phyloP scores from a whole-genome alignment of 208 protist genomes.

The Phytomonas francai region DNA sequence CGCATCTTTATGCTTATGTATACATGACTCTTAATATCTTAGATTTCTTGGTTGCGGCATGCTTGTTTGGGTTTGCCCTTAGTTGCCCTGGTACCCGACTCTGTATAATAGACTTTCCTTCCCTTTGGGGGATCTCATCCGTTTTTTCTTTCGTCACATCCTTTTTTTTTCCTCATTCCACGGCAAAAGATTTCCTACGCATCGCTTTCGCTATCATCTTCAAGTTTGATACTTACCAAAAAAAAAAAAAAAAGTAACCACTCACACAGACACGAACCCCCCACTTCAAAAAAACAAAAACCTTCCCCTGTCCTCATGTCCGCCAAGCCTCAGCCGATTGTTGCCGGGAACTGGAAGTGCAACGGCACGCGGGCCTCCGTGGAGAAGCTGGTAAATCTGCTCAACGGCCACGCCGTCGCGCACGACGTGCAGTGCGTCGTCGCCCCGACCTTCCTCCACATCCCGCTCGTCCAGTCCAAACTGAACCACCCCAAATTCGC shows the following conservation, averaged over 20 bases:
- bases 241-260: constrained; percentile 16
- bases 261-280: no score
- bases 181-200: not conserved
- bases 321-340: constrained; percentile 83
- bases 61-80: not conserved
- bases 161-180: no score
- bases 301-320: no score
- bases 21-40: not conserved
- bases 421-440: constrained; percentile 88
- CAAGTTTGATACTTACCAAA: constrained; percentile 1
- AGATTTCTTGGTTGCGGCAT: not conserved
- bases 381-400: constrained; percentile 53
- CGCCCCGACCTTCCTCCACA: constrained; percentile 75
- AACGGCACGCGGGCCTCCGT: constrained; percentile 83
- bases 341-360: constrained; percentile 95
- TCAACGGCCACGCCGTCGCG: constrained; percentile 57
- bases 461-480: constrained; percentile 57
- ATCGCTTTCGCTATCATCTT: not conserved
- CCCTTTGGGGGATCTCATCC: no score
- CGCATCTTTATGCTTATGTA: not conserved
- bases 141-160: no score
- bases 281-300: no score
- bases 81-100: no score
- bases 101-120: no score
- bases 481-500: constrained; percentile 65